These are phyloP conservation scores for Elaeagnus macrophylla DNA, from an alignment of 306 rosid genomes.

Conservation along the genomic window DNA sequence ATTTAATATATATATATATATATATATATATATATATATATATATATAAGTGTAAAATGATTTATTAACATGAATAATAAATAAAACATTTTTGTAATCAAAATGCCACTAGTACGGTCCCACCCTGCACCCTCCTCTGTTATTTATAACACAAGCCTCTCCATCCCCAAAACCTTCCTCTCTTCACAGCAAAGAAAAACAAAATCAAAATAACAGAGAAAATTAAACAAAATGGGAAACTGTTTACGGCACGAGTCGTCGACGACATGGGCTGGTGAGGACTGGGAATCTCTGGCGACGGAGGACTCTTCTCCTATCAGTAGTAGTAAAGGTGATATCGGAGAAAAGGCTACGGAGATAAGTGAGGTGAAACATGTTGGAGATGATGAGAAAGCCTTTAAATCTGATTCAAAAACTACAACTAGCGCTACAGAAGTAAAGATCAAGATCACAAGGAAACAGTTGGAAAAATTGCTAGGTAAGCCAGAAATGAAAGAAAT, in stretches of 20 bases:
- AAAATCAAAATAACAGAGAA: background rate
- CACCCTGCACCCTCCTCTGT: background rate
- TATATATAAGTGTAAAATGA: too few relatives aligned
- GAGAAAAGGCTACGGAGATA: background rate
- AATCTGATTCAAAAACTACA: background rate
- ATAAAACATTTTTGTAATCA: too few relatives aligned
- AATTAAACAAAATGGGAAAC: constrained; percentile 46
- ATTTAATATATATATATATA: too few relatives aligned
- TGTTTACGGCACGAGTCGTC: constrained; percentile 49
- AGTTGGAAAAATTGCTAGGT: constrained; percentile 44
- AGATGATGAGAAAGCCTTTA: background rate
- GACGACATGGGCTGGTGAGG: constrained; percentile 31
- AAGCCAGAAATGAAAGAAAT: constrained; percentile 40
- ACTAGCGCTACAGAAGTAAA: constrained; percentile 38
- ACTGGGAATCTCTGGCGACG: constrained; percentile 27
- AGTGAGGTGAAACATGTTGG: background rate
- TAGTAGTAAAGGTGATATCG: background rate
- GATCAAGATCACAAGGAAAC: constrained; percentile 74
- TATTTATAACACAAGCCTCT: constrained; percentile 16
- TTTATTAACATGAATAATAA: too few relatives aligned
- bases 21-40: too few relatives aligned
- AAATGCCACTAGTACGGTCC: too few relatives aligned
- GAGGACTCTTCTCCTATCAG: background rate
- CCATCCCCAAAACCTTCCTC: constrained; percentile 10
- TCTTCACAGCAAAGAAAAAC: background rate